Percentiles rank a stretch among this genome's conserved stretches.
Conservation (phyloP, 257 asterid species). For the Solanum piurae region DNA sequence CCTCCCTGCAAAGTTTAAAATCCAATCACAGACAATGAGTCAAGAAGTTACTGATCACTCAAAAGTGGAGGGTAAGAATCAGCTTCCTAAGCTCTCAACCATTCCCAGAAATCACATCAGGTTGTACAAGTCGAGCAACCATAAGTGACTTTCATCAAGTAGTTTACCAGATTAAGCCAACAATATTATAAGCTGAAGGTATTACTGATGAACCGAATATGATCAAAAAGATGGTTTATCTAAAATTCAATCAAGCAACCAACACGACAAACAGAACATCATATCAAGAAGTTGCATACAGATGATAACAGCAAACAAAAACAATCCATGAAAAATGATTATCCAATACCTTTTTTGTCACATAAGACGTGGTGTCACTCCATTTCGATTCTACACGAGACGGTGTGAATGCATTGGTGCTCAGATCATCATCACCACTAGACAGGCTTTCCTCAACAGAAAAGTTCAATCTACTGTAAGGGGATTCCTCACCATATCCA, state of each 20-base stretch:
- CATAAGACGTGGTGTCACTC: conserved; percentile 70
- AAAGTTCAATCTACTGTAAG: conserved; percentile 46
- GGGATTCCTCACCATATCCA: conserved; percentile 61
- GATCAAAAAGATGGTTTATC: not conserved
- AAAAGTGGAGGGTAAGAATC: not conserved
- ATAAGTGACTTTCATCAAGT: not conserved
- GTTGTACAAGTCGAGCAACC: not conserved
- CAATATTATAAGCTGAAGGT: not conserved
- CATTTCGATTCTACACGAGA: conserved; percentile 53
- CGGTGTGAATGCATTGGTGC: conserved; percentile 18
- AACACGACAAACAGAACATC: not conserved
- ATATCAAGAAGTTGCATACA: not conserved
- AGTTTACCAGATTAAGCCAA: not conserved
- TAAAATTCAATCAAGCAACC: not conserved
- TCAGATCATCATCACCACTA: conserved; percentile 38
- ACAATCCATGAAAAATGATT: not conserved
- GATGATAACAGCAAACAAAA: not conserved
- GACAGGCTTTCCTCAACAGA: conserved; percentile 36
- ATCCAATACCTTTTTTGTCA: conserved; percentile 55
- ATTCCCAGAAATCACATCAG: not conserved
- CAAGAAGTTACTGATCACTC: not conserved
- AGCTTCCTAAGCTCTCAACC: not conserved
- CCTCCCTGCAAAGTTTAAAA: not conserved
- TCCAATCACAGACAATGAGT: not conserved
- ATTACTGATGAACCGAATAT: not conserved